Conservation (phyloP, 805 yeast species). For the Saccharomycopsis synnaedendra region DNA sequence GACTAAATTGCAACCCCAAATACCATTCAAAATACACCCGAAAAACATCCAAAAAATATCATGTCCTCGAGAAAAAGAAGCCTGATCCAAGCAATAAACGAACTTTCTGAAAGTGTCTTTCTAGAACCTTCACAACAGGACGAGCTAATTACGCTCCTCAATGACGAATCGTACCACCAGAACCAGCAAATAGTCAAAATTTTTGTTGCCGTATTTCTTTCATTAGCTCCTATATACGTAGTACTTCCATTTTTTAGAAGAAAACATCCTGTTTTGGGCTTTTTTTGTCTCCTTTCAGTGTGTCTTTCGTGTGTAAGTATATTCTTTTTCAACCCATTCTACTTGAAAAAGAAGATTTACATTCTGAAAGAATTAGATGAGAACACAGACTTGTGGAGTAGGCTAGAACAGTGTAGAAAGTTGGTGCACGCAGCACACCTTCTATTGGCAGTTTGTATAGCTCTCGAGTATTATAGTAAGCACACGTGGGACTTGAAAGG, state of each 20-base stretch:
- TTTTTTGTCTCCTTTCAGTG: not conserved
- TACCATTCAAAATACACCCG: too few relatives aligned
- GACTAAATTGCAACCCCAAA: too few relatives aligned
- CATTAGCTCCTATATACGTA: constrained; percentile 9
- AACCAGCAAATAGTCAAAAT: not conserved
- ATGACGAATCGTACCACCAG: not conserved
- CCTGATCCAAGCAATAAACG: not conserved
- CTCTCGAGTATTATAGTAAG: too few relatives aligned
- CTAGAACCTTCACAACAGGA: constrained; percentile 15
- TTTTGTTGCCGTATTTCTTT: constrained; percentile 4
- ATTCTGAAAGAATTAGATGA: too few relatives aligned
- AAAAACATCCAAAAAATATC: too few relatives aligned
- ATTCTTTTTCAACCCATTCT: constrained; percentile 5
- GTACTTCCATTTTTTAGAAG: constrained; percentile 7
- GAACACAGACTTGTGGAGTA: too few relatives aligned
- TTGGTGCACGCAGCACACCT: too few relatives aligned
- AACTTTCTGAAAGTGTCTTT: constrained; percentile 5
- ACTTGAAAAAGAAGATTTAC: not conserved
- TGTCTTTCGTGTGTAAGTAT: constrained; percentile 2
- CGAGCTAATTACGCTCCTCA: constrained; percentile 12
- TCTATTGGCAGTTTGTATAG: too few relatives aligned
- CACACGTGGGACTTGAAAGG: too few relatives aligned
- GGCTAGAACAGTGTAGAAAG: too few relatives aligned
- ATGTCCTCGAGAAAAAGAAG: too few relatives aligned
- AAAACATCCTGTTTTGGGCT: constrained; percentile 1